A percentile compares a stretch with the other conserved stretches of the same genome.
phyloP scores from a whole-genome alignment of 2,329 filamentous ascomycete genomes.

The Berkeleyomyces basicola region DNA sequence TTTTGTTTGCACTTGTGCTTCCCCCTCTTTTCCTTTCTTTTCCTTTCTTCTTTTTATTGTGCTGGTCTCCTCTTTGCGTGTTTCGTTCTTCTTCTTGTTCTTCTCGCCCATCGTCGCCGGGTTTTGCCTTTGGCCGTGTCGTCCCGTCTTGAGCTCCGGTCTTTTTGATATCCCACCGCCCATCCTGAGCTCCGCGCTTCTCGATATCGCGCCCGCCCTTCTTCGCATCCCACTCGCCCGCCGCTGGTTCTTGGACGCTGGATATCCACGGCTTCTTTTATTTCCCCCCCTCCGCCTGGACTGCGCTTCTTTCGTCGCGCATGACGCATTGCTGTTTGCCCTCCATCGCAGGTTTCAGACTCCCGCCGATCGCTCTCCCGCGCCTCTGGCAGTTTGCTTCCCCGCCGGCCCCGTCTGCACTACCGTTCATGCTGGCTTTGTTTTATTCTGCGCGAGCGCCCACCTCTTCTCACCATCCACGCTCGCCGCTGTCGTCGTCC shows the following conservation, averaged over 20 bases:
- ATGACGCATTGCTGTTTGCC: not conserved
- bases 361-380: not conserved
- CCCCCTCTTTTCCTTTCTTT: not conserved
- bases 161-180: not conserved
- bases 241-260: not conserved
- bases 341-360: not conserved
- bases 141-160: not conserved
- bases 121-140: not conserved
- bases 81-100: conserved; percentile 13
- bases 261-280: not conserved
- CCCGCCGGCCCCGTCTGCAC: not conserved
- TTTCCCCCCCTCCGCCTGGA: not conserved
- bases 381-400: not conserved
- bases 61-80: not conserved
- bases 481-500: not conserved
- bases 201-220: not conserved
- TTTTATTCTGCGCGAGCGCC: not conserved
- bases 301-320: not conserved
- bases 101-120: conserved; percentile 11
- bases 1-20: not conserved
- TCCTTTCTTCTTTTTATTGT: not conserved
- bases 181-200: not conserved
- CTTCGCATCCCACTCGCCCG: not conserved
- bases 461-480: not conserved
- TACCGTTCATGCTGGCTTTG: not conserved